Evolutionary conservation across 192 early-diverging fungal species (phyloP).

Genomic region (Entomortierella lignicola): DNA sequence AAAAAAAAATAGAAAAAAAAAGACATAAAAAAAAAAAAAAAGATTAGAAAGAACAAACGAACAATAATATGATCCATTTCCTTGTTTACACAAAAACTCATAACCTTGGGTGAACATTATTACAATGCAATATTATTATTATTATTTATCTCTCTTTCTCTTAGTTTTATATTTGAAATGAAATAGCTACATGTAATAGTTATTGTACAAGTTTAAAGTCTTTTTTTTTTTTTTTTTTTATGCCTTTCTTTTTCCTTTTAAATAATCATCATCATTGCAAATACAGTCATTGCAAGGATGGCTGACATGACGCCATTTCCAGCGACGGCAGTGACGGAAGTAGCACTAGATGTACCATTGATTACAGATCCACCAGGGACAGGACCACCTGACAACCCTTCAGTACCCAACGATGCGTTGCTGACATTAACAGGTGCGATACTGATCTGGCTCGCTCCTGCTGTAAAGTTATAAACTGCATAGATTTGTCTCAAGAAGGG

Average conservation of each 20-base stretch:
- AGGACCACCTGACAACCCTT: slow-evolving; percentile 38
- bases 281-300: too few relatives aligned
- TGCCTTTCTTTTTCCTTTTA: too few relatives aligned
- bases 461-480: slow-evolving; percentile 46
- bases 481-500: slow-evolving; percentile 51
- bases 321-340: not conserved
- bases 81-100: too few relatives aligned
- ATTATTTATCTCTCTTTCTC: too few relatives aligned
- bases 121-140: not conserved
- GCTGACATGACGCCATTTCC: not conserved
- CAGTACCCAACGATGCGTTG: slow-evolving; percentile 14
- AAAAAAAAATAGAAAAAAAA: too few relatives aligned
- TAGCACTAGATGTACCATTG: not conserved
- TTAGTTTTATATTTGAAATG: too few relatives aligned
- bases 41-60: too few relatives aligned
- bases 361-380: slow-evolving; percentile 29
- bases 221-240: too few relatives aligned
- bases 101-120: not conserved
- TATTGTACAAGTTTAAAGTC: too few relatives aligned
- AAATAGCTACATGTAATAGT: too few relatives aligned
- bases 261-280: too few relatives aligned
- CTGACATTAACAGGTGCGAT: slow-evolving; percentile 29
- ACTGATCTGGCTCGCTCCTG: slow-evolving; percentile 38
- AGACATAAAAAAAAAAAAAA: not conserved
- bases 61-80: too few relatives aligned